phyloP scores from a whole-genome alignment of 2,329 filamentous ascomycete species.

The Thielaviopsis cerberus region DNA sequence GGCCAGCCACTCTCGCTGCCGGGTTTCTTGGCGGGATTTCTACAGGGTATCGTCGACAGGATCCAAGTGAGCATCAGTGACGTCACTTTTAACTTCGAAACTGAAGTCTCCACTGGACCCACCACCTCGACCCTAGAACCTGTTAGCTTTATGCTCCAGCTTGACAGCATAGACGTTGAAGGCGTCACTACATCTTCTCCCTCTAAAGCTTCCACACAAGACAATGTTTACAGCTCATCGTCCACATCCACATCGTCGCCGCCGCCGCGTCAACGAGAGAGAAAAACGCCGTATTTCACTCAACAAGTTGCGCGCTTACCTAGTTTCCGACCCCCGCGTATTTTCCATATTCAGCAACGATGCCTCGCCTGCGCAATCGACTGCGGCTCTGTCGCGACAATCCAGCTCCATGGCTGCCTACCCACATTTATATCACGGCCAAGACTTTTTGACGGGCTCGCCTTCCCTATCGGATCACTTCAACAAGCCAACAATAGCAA shows the following conservation, averaged over 20 bases:
- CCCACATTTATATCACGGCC: constrained; percentile 29
- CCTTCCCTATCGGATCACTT: constrained; percentile 9
- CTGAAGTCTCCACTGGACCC: constrained; percentile 34
- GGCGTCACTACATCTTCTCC: constrained; percentile 32
- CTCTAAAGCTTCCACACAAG: background rate
- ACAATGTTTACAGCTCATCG: background rate
- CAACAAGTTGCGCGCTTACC: constrained; percentile 42
- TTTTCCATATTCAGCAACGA: constrained; percentile 36
- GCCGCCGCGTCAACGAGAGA: constrained; percentile 17
- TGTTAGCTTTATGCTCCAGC: constrained; percentile 44
- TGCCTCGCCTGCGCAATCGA: constrained; percentile 29
- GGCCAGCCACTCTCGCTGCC: constrained; percentile 53
- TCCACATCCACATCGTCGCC: background rate
- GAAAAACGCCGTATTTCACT: constrained; percentile 48
- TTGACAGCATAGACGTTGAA: constrained; percentile 48
- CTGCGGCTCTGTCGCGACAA: constrained; percentile 29
- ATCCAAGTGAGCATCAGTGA: constrained; percentile 46
- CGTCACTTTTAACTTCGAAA: constrained; percentile 47
- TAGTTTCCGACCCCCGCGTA: constrained; percentile 49
- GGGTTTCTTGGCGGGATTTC: constrained; percentile 48
- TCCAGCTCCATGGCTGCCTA: constrained; percentile 3
- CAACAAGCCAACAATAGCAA: background rate
- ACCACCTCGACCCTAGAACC: constrained; percentile 26
- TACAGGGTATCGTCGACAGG: constrained; percentile 57
- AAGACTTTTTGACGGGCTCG: constrained; percentile 12